Evolutionary conservation across 208 protist species (phyloP).

Genomic region (Leishmania lainsoni): DNA sequence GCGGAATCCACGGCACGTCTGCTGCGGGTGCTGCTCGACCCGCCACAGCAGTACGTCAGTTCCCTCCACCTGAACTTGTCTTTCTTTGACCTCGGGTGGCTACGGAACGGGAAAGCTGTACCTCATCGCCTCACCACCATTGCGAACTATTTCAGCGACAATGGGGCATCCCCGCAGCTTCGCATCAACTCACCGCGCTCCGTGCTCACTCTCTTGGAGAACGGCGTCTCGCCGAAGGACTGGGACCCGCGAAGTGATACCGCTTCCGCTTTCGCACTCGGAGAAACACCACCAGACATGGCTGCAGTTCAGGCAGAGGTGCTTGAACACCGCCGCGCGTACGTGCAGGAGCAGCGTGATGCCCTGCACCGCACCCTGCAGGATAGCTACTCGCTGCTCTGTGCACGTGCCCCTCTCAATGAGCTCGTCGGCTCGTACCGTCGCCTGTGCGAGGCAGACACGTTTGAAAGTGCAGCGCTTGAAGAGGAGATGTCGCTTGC

Average conservation of each 20-base stretch:
- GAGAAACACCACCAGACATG: neutral
- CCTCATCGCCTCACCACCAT: conserved; percentile 37
- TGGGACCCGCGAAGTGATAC: conserved; percentile 21
- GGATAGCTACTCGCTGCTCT: conserved; percentile 61
- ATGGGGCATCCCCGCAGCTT: neutral
- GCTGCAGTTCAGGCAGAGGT: conserved; percentile 35
- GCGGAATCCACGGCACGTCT: conserved; percentile 51
- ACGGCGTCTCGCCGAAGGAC: conserved; percentile 63
- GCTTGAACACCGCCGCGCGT: conserved; percentile 42
- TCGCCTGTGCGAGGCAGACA: conserved; percentile 15
- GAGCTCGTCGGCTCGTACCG: conserved; percentile 48
- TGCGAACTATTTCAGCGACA: conserved; percentile 12
- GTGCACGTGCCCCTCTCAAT: conserved; percentile 36
- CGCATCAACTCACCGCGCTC: conserved; percentile 85
- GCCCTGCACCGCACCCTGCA: conserved; percentile 38
- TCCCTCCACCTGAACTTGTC: conserved; percentile 66
- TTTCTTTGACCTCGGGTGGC: conserved; percentile 72
- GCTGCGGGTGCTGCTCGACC: conserved; percentile 66
- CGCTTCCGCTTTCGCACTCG: neutral
- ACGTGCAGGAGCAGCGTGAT: conserved; percentile 28
- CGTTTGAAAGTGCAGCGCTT: conserved; percentile 4
- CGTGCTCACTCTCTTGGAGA: conserved; percentile 69
- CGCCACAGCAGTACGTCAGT: conserved; percentile 59
- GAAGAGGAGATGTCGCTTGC: conserved; percentile 27
- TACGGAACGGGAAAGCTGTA: conserved; percentile 35